Conservation (phyloP, 352 stramenopile species). For the Pythium sukuiense region DNA sequence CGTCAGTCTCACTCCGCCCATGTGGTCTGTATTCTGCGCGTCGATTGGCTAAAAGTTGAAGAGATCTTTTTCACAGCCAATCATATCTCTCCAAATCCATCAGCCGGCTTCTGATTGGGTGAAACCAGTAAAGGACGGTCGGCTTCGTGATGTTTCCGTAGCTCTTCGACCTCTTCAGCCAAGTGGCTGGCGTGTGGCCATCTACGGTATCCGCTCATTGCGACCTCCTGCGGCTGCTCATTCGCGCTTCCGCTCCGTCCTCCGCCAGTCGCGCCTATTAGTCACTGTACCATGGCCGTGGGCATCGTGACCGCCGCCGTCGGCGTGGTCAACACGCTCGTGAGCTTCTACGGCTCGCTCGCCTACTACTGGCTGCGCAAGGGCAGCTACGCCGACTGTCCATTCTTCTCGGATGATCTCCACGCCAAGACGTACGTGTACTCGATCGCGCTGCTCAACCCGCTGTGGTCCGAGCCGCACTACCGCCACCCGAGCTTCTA, state of each 20-base stretch:
- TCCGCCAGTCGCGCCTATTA: neutral
- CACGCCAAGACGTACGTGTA: slow-evolving; percentile 94
- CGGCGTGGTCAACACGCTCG: slow-evolving; percentile 41
- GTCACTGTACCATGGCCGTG: slow-evolving; percentile 41
- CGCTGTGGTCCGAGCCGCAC: slow-evolving; percentile 94
- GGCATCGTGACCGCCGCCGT: slow-evolving; percentile 31
- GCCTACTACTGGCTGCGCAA: slow-evolving; percentile 78
- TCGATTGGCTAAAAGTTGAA: slow-evolving; percentile 4
- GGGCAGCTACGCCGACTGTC: slow-evolving; percentile 70
- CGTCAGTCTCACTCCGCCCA: neutral
- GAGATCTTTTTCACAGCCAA: slow-evolving; percentile 4
- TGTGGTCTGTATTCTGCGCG: neutral
- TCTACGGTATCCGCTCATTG: no score
- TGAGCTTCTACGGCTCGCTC: slow-evolving; percentile 80
- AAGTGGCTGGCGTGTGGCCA: neutral
- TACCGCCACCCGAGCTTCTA: slow-evolving; percentile 96
- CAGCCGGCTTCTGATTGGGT: slow-evolving; percentile 16
- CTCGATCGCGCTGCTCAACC: slow-evolving; percentile 92
- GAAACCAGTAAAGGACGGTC: slow-evolving; percentile 16
- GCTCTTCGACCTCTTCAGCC: neutral
- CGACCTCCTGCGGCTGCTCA: no score
- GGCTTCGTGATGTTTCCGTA: slow-evolving; percentile 1
- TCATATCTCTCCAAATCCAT: neutral
- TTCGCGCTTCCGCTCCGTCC: slow-evolving; percentile 11
- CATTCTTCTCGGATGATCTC: slow-evolving; percentile 77